A percentile compares a stretch with the other conserved stretches of the same genome.
Evolutionary conservation across 2,329 filamentous ascomycete genomes (phyloP).

Genomic region (Lojkania enalia): DNA sequence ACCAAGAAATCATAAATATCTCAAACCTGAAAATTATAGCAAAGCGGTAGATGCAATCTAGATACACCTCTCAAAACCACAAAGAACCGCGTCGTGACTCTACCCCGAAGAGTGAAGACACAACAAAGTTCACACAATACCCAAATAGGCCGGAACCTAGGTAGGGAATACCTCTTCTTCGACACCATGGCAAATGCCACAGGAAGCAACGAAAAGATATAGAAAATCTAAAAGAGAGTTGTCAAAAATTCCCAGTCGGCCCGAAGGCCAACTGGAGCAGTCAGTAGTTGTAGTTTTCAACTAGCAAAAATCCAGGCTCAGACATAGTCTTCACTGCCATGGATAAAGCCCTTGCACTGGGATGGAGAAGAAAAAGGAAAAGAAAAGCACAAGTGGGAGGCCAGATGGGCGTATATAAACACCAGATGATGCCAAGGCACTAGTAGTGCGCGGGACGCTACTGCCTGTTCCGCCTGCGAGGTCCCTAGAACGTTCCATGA

Average conservation of each 20-base stretch:
- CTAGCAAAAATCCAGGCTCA: not conserved
- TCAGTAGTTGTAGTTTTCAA: not conserved
- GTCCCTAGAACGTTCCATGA: too few relatives aligned
- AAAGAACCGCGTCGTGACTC: too few relatives aligned
- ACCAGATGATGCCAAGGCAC: not conserved
- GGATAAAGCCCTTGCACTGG: not conserved
- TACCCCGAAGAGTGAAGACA: too few relatives aligned
- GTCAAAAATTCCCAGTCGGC: not conserved
- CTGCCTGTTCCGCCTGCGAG: not conserved
- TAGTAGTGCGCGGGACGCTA: constrained; percentile 27
- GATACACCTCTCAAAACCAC: too few relatives aligned
- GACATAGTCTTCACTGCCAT: not conserved
- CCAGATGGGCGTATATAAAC: not conserved
- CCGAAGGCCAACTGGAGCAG: not conserved
- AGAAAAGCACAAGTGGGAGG: not conserved
- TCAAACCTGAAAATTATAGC: too few relatives aligned
- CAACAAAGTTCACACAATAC: too few relatives aligned
- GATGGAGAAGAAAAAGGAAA: not conserved
- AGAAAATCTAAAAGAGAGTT: not conserved
- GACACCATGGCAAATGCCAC: not conserved
- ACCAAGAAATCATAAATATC: too few relatives aligned
- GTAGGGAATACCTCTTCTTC: not conserved
- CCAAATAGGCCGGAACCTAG: too few relatives aligned
- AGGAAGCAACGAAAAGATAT: not conserved
- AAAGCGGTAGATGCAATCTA: too few relatives aligned